Evolutionary conservation across 345 rosid genomes (phyloP).

Genomic region (Nephelium lappaceum): DNA sequence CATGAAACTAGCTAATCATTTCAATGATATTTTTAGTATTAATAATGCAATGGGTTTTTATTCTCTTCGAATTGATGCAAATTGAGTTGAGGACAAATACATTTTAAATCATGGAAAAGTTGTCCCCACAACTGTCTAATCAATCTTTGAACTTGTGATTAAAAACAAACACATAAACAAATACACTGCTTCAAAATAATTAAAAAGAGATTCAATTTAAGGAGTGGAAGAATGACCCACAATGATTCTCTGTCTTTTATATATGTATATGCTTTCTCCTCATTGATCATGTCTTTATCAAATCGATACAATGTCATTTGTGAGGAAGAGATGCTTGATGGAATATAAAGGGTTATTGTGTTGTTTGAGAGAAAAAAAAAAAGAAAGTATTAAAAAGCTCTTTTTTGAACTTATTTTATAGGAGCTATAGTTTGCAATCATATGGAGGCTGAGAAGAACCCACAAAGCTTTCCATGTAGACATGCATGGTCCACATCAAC

Average conservation of each 20-base stretch:
- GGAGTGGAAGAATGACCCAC: constrained; percentile 41
- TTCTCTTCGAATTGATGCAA: constrained; percentile 11
- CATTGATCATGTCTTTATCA: constrained; percentile 41
- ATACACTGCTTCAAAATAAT: neutral
- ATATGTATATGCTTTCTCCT: neutral
- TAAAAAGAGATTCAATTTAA: neutral
- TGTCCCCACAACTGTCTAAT: constrained; percentile 47
- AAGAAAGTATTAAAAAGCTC: constrained; percentile 37
- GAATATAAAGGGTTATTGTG: constrained; percentile 33
- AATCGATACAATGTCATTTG: constrained; percentile 37
- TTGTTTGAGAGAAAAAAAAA: constrained; percentile 11
- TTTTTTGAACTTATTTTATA: constrained; percentile 46
- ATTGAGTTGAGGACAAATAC: constrained; percentile 31
- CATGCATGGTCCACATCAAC: constrained; percentile 3
- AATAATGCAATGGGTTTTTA: neutral
- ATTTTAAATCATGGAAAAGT: constrained; percentile 43
- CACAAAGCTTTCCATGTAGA: constrained; percentile 23
- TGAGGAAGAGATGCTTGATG: constrained; percentile 42
- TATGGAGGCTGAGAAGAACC: constrained; percentile 21
- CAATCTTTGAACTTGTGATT: constrained; percentile 31
- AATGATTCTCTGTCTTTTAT: constrained; percentile 31
- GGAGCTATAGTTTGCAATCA: constrained; percentile 30
- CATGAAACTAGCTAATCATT: neutral
- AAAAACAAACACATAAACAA: constrained; percentile 12
- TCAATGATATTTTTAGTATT: neutral